Percentiles rank a stretch among this genome's conserved stretches.
phyloP scores from a whole-genome alignment of 2,329 filamentous ascomycete species.

The Cytospora mali region DNA sequence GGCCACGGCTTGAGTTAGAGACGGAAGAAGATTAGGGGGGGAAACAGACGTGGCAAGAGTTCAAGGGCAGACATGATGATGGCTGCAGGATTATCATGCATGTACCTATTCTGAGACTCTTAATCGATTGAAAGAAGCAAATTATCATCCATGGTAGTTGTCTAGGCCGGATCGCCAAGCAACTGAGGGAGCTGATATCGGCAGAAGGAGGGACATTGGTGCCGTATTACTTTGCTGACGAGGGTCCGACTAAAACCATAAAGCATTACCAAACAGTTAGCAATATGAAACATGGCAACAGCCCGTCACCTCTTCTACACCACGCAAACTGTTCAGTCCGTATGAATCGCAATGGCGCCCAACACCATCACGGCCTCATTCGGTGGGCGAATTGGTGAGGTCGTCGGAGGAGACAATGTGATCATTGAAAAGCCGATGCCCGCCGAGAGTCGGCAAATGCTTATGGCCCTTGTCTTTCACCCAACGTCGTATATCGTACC shows the following conservation, averaged over 20 bases:
- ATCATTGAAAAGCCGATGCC: neutral
- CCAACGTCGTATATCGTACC: neutral
- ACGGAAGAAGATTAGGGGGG: neutral
- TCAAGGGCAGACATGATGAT: neutral
- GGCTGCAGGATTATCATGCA: slow-evolving; percentile 6
- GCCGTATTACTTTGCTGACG: slow-evolving; percentile 15
- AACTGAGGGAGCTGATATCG: neutral
- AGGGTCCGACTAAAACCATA: neutral
- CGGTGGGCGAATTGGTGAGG: slow-evolving; percentile 4
- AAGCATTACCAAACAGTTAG: too few relatives aligned
- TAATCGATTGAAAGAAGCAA: neutral
- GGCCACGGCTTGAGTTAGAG: neutral
- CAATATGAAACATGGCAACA: too few relatives aligned
- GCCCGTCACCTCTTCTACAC: neutral
- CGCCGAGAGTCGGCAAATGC: slow-evolving; percentile 12
- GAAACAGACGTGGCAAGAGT: neutral
- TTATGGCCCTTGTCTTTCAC: neutral
- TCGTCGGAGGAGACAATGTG: neutral
- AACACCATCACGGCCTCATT: neutral
- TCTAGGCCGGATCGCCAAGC: neutral
- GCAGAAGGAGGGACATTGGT: slow-evolving; percentile 13
- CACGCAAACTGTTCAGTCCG: neutral
- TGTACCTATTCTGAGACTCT: neutral
- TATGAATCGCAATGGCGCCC: slow-evolving; percentile 1
- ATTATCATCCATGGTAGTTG: neutral